phyloP scores from a whole-genome alignment of 305 asterid genomes.

The Fraxinus dipetala region DNA sequence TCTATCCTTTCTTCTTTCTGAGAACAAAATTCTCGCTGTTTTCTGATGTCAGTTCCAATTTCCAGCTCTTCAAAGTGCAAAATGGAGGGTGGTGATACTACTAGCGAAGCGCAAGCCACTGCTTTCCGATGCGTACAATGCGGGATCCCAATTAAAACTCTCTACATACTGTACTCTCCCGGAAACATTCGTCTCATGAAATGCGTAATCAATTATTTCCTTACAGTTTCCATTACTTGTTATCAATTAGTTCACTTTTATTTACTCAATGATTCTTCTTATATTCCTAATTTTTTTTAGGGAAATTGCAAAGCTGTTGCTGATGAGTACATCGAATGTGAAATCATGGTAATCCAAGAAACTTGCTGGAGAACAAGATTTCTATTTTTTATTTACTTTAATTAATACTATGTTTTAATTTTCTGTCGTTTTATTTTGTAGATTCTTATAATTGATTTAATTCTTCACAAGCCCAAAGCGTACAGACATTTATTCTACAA shows the following conservation, averaged over 20 bases:
- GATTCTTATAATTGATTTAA: slow-evolving; percentile 81
- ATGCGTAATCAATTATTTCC: slow-evolving; percentile 47
- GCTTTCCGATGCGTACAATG: slow-evolving; percentile 63
- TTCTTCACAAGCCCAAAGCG: slow-evolving; percentile 81
- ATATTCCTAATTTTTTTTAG: slow-evolving; percentile 25
- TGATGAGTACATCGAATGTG: slow-evolving; percentile 90
- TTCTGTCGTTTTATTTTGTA: slow-evolving; percentile 20
- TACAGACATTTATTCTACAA: slow-evolving; percentile 81
- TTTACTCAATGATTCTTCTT: neutral
- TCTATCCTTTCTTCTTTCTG: neutral
- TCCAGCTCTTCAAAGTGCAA: neutral
- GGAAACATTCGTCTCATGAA: slow-evolving; percentile 91
- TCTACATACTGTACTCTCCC: slow-evolving; percentile 83
- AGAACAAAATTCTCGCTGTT: neutral
- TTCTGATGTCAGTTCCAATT: neutral
- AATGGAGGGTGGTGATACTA: slow-evolving; percentile 33
- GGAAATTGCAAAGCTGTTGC: slow-evolving; percentile 68
- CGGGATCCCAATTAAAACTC: slow-evolving; percentile 57
- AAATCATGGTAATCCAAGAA: slow-evolving; percentile 56
- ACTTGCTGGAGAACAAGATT: neutral
- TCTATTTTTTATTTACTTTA: neutral
- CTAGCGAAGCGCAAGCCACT: slow-evolving; percentile 20
- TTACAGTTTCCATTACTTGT: neutral
- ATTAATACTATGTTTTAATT: slow-evolving; percentile 5
- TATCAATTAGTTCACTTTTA: neutral